Evolutionary conservation across 306 rosid genomes (phyloP).

Genomic region (Coriaria nepalensis): DNA sequence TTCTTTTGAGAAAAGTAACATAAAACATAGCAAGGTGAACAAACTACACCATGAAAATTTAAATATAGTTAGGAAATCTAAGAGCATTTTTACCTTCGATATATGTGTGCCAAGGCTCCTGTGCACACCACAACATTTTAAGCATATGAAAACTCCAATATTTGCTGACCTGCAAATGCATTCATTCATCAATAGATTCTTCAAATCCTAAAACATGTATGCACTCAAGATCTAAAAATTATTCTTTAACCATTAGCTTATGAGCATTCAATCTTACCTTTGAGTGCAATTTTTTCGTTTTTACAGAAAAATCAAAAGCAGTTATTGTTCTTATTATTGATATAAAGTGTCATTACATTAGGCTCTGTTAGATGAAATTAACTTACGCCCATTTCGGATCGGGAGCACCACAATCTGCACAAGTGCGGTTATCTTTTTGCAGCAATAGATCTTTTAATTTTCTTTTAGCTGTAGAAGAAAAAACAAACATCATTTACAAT

Average conservation of each 20-base stretch:
- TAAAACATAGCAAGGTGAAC: no score
- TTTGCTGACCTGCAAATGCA: conserved; percentile 73
- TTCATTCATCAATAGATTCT: conserved; percentile 1
- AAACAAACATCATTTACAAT: conserved; percentile 13
- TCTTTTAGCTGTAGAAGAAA: conserved; percentile 58
- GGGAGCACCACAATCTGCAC: conserved; percentile 91
- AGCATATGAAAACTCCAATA: conserved; percentile 90
- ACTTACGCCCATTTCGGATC: conserved; percentile 99
- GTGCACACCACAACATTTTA: conserved; percentile 92
- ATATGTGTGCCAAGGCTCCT: conserved; percentile 91
- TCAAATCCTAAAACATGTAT: background rate
- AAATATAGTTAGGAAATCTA: background rate
- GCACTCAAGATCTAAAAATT: no score
- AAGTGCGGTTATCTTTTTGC: conserved; percentile 61
- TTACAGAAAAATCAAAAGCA: background rate
- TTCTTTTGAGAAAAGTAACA: background rate
- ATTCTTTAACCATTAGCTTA: no score
- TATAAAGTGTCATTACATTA: background rate
- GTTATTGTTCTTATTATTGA: background rate
- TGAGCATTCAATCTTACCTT: no score
- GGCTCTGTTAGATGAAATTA: background rate
- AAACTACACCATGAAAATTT: background rate
- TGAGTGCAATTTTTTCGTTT: background rate
- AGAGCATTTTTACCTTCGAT: conserved; percentile 51
- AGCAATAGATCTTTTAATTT: conserved; percentile 60